Evolutionary conservation across 768 basidiomycete species (phyloP).

Genomic region (Leccinum rimulosum): DNA sequence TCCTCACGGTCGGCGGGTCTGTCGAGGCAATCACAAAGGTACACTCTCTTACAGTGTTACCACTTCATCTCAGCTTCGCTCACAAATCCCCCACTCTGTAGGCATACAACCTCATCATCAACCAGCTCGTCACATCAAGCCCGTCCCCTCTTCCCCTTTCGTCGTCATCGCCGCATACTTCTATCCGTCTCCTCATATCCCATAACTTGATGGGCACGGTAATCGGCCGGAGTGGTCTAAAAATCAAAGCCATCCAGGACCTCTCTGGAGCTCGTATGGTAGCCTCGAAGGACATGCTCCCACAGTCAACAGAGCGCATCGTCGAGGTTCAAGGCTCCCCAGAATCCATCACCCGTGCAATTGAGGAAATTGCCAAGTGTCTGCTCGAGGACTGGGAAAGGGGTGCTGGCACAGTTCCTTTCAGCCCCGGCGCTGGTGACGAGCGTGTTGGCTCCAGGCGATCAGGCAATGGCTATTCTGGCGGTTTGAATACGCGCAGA

Average conservation of each 20-base stretch:
- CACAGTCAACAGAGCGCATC: constrained; percentile 98
- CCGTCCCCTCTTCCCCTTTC: constrained; percentile 70
- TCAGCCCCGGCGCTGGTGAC: constrained; percentile 86
- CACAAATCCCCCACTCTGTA: constrained; percentile 32
- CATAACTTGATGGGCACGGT: constrained; percentile 99
- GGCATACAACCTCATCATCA: constrained; percentile 95
- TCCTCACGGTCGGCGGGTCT: constrained; percentile 89
- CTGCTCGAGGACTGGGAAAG: constrained; percentile 97
- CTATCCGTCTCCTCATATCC: constrained; percentile 95
- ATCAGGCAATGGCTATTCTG: constrained; percentile 48
- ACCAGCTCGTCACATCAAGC: constrained; percentile 82
- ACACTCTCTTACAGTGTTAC: constrained; percentile 14
- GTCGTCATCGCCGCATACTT: constrained; percentile 67
- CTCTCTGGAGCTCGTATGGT: constrained; percentile 96
- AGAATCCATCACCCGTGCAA: constrained; percentile 88
- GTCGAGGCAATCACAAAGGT: constrained; percentile 94
- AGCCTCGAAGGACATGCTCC: constrained; percentile 98
- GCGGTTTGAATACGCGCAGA: constrained; percentile 54
- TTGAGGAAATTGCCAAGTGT: constrained; percentile 94
- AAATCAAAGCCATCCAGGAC: constrained; percentile 99
- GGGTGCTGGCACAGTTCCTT: constrained; percentile 89
- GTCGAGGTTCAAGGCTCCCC: constrained; percentile 96
- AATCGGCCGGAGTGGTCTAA: constrained; percentile 93
- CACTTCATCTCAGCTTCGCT: constrained; percentile 1
- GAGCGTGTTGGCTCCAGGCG: constrained; percentile 57